Base-by-base conservation (phyloP, 768 basidiomycete species). In the Lactifluus hygrophoroides region DNA sequence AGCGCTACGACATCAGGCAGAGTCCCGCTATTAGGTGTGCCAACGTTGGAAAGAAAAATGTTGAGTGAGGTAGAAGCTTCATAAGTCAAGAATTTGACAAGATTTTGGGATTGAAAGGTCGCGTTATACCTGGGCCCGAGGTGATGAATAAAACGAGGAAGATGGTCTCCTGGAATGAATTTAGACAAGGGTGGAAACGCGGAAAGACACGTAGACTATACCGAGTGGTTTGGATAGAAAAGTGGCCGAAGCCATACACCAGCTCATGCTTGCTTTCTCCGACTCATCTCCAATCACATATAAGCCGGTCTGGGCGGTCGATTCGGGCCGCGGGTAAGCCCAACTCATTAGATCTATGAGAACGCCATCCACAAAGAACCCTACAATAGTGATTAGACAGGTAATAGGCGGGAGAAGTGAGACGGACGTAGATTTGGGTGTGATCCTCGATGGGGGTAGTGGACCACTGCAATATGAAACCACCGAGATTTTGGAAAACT, bases 41-140 rank as follows among this genome's bases (percentile, higher is more conserved):
- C 71, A 42, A 77, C 66, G 35, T 73, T 78, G 32, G 77, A 75
- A 17, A 94, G 72, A 63, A 83, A 83, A 76, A 93, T 88, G 67
- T 88, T 91, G 53, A 93, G 75, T 0, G 89, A 89, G 0, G 90
- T 90, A 5, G 86, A 82, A 0, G 88, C 87, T 63, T 90, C 87
- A 68, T 93, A 94, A 0, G 90, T 94, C 48, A 93, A 72, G 68
- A 91, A 91, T 45, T 80, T 84, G 62, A 83, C 74, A 35, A 92
- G 76, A 3, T 78, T 68, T 9, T 76, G 77, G 48, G 90, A 86
- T 67, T 90, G 90, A 69, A 91, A 90, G 44, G 82, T 83, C 21
- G 82, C 84, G 1, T 76, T 75, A 59, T 93, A 93, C 44, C 85
- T 80, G 9, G 90, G 90, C 4, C 90, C 87, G 11, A 94, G 80